These are phyloP conservation scores for Cyclotella sp. DNA, from an alignment of 108 stramenopile species.

Conservation along the genomic window DNA sequence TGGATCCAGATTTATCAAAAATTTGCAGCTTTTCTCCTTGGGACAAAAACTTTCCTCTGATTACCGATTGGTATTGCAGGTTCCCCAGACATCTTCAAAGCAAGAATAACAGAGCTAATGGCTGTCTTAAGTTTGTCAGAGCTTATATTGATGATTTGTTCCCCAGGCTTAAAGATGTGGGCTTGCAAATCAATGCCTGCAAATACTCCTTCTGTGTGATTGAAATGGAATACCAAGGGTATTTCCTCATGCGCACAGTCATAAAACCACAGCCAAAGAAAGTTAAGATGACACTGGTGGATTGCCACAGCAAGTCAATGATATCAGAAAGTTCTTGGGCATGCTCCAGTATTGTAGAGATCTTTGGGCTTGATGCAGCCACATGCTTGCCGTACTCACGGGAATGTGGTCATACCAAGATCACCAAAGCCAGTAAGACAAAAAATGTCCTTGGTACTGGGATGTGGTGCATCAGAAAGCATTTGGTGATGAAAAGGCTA, in stretches of 20 bases:
- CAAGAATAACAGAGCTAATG: no score
- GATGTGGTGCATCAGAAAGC: constrained; percentile 16
- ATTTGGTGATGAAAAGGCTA: constrained; percentile 21
- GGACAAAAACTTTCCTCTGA: no score
- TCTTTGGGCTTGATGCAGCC: constrained; percentile 25
- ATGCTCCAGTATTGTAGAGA: constrained; percentile 40
- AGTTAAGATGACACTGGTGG: constrained; percentile 40
- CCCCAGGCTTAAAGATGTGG: neutral
- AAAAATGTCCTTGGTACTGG: constrained; percentile 38
- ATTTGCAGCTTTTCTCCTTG: no score
- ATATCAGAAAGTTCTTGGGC: constrained; percentile 21
- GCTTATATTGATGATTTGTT: constrained; percentile 28
- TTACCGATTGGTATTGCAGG: no score
- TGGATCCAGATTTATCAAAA: no score
- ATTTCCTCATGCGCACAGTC: constrained; percentile 9
- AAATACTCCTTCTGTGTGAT: constrained; percentile 3
- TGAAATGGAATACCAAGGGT: constrained; percentile 36
- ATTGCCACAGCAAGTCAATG: neutral
- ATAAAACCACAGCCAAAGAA: constrained; percentile 24
- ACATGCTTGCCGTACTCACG: constrained; percentile 30
- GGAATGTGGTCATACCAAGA: neutral
- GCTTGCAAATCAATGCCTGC: neutral
- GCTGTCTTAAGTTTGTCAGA: no score
- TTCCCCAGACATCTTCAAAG: no score
- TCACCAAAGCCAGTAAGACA: neutral